These are phyloP conservation scores for Ophiostoma novo-ulmi DNA, from an alignment of 2,329 filamentous ascomycete genomes.

Conservation along the genomic window DNA sequence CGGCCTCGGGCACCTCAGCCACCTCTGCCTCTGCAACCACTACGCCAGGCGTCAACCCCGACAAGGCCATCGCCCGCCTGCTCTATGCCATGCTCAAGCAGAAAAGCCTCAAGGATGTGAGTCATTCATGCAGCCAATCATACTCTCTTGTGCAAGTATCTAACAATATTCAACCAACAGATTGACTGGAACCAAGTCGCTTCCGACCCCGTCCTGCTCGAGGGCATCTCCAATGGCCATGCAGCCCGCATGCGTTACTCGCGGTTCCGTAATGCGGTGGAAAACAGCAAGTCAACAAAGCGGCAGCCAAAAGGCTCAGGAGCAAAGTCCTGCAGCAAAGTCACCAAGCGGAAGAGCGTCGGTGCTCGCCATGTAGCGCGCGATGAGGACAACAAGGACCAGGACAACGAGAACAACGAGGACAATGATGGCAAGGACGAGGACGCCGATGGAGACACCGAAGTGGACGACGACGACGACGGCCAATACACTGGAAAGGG, in stretches of 20 bases:
- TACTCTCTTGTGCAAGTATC: conserved; percentile 7
- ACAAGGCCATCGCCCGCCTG: conserved; percentile 54
- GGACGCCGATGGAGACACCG: conserved; percentile 1
- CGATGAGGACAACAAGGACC: background rate
- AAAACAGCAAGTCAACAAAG: conserved; percentile 15
- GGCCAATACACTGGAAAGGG: background rate
- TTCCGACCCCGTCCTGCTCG: conserved; percentile 47
- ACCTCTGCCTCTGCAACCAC: background rate
- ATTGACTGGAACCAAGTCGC: conserved; percentile 58
- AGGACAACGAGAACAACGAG: background rate
- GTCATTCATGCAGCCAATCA: conserved; percentile 28
- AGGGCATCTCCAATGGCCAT: conserved; percentile 55
- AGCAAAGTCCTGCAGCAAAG: conserved; percentile 37
- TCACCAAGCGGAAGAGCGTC: conserved; percentile 43
- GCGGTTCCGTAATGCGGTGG: conserved; percentile 46
- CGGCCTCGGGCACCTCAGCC: background rate
- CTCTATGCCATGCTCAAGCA: conserved; percentile 57
- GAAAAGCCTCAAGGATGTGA: conserved; percentile 57
- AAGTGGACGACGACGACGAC: background rate
- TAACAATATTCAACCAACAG: conserved; percentile 28
- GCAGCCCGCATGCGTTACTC: conserved; percentile 58
- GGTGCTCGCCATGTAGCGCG: background rate
- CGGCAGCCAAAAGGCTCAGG: background rate
- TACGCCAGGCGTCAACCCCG: conserved; percentile 39
- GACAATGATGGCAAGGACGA: conserved; percentile 32